Percentiles rank a stretch among this genome's conserved stretches.
phyloP scores from a whole-genome alignment of 2,329 filamentous ascomycete species.

The Acarospora socialis region DNA sequence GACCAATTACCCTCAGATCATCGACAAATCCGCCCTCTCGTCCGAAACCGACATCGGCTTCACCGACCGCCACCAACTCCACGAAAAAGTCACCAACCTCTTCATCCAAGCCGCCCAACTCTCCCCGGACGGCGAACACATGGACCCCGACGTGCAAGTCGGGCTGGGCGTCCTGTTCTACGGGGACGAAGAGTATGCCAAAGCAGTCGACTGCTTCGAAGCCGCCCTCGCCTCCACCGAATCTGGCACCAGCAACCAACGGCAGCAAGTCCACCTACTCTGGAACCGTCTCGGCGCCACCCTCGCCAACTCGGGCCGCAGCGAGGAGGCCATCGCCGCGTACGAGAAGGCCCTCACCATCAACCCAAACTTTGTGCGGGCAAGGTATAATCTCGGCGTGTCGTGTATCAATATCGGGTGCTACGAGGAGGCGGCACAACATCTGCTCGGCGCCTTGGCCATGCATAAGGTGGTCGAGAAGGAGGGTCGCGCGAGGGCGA shows the following conservation, averaged over 20 bases:
- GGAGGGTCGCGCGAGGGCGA: constrained; percentile 67
- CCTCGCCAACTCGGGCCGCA: constrained; percentile 82
- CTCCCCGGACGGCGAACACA: constrained; percentile 80
- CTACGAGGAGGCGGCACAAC: constrained; percentile 80
- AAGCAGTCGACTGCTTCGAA: constrained; percentile 96
- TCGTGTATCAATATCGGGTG: constrained; percentile 96
- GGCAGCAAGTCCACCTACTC: constrained; percentile 76
- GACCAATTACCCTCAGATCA: constrained; percentile 80
- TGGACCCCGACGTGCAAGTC: constrained; percentile 97
- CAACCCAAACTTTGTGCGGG: constrained; percentile 91
- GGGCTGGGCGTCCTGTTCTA: constrained; percentile 95
- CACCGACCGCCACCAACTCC: constrained; percentile 78
- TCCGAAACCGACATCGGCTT: constrained; percentile 77
- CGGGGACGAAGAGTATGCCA: constrained; percentile 93
- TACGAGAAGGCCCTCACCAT: constrained; percentile 86
- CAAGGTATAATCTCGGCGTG: constrained; percentile 91
- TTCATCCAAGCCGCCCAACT: constrained; percentile 90
- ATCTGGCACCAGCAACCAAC: constrained; percentile 67
- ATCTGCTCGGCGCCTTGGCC: constrained; percentile 76
- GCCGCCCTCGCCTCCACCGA: constrained; percentile 78
- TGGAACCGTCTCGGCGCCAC: constrained; percentile 97
- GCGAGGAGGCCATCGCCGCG: constrained; percentile 90
- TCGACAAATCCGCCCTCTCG: constrained; percentile 57
- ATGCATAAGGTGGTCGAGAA: constrained; percentile 94
- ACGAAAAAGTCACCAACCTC: constrained; percentile 76